Percentiles rank a stretch among this genome's conserved stretches.
Evolutionary conservation across 257 asterid genomes (phyloP).

Genomic region (Solanum virginianum): DNA sequence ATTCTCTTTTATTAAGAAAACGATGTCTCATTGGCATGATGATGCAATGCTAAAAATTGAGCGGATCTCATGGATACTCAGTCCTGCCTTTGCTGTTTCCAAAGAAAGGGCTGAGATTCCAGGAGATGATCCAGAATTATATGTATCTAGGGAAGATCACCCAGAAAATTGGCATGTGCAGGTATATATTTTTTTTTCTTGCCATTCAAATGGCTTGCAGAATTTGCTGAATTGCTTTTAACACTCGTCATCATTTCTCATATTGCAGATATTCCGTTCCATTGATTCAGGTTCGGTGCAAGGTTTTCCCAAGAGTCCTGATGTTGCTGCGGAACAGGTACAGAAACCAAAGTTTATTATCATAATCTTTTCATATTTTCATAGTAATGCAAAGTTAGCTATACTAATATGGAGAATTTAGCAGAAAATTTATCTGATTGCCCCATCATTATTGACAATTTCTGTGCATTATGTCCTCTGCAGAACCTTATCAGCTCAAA

Average conservation of each 20-base stretch:
- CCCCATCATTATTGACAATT: not conserved
- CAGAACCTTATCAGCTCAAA: slow-evolving; percentile 70
- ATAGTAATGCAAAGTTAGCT: not conserved
- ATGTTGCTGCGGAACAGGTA: slow-evolving; percentile 54
- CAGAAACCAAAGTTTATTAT: not conserved
- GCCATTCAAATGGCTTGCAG: slow-evolving; percentile 2
- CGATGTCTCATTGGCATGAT: slow-evolving; percentile 64
- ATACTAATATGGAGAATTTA: not conserved
- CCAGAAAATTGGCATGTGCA: slow-evolving; percentile 90
- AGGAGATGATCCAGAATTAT: slow-evolving; percentile 57
- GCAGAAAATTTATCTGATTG: not conserved
- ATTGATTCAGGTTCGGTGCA: slow-evolving; percentile 82
- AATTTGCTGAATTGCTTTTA: slow-evolving; percentile 4
- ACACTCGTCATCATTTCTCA: not conserved
- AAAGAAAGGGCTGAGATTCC: slow-evolving; percentile 36
- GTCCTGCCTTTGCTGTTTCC: slow-evolving; percentile 44
- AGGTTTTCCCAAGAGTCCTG: slow-evolving; percentile 58
- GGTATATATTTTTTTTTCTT: slow-evolving; percentile 22
- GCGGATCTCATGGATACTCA: slow-evolving; percentile 89
- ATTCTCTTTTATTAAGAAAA: slow-evolving; percentile 60
- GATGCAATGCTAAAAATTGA: slow-evolving; percentile 89
- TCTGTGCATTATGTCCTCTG: not conserved
- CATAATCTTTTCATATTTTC: not conserved
- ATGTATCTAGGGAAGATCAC: slow-evolving; percentile 40
- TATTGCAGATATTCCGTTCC: slow-evolving; percentile 75